A percentile compares a stretch with the other conserved stretches of the same genome.
These are phyloP conservation scores for Aspergillus nomiae DNA, from an alignment of 2,329 filamentous ascomycete species.

Conservation along the genomic window DNA sequence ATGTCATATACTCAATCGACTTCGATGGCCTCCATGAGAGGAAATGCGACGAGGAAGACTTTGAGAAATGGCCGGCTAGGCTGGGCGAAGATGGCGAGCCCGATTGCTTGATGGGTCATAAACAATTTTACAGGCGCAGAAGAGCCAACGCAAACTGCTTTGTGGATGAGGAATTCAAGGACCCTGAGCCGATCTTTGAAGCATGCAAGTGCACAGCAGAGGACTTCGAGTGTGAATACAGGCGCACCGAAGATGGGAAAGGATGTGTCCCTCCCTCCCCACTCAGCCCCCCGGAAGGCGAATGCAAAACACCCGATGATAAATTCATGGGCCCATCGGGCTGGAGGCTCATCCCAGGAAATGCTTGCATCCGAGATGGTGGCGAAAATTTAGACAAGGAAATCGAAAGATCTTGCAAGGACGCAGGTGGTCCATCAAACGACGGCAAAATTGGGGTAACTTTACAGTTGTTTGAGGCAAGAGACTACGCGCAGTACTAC, in stretches of 20 bases:
- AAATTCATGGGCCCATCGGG: slow-evolving; percentile 85
- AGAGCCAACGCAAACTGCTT: slow-evolving; percentile 91
- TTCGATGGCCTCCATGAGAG: slow-evolving; percentile 79
- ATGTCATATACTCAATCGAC: slow-evolving; percentile 74
- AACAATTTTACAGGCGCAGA: slow-evolving; percentile 79
- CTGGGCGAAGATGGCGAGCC: slow-evolving; percentile 77
- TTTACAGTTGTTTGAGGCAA: slow-evolving; percentile 64
- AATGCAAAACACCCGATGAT: slow-evolving; percentile 71
- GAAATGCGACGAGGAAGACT: slow-evolving; percentile 70
- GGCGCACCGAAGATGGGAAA: slow-evolving; percentile 66
- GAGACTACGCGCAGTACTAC: slow-evolving; percentile 57
- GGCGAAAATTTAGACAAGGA: slow-evolving; percentile 69
- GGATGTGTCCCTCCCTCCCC: slow-evolving; percentile 68
- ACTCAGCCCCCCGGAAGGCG: slow-evolving; percentile 67
- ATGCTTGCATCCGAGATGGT: slow-evolving; percentile 65
- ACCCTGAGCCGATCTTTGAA: slow-evolving; percentile 69
- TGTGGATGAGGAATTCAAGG: slow-evolving; percentile 80
- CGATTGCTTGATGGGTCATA: slow-evolving; percentile 94
- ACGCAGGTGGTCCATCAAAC: slow-evolving; percentile 56
- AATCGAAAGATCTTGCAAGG: slow-evolving; percentile 76
- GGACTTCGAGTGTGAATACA: slow-evolving; percentile 97
- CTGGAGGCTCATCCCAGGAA: slow-evolving; percentile 87
- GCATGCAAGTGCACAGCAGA: slow-evolving; percentile 77
- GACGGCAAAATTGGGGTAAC: slow-evolving; percentile 67
- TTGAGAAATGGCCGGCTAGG: slow-evolving; percentile 87